Conservation (phyloP, 345 rosid species). For the Anastatica hierochuntica region DNA sequence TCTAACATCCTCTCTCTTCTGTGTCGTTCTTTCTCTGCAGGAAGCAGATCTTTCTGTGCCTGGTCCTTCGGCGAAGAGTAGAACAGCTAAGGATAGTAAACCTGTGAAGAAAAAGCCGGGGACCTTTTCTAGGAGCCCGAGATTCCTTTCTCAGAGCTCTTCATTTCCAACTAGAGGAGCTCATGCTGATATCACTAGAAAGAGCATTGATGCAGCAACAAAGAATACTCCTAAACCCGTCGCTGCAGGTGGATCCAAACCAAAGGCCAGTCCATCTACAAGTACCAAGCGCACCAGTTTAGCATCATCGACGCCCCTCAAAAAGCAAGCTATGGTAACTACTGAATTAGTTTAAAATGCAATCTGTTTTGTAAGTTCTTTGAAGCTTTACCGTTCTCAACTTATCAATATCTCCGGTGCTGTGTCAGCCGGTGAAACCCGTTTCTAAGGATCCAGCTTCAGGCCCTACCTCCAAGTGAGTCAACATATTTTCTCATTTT, state of each 20-base stretch:
- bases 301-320: conserved; percentile 28
- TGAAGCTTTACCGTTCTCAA: conserved; percentile 4
- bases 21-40: conserved; percentile 26
- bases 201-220: conserved; percentile 40
- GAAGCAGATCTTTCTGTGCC: conserved; percentile 22
- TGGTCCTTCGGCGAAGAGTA: conserved; percentile 31
- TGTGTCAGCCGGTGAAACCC: conserved; percentile 40
- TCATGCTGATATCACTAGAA: conserved; percentile 35
- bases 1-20: not conserved
- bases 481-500: conserved; percentile 1
- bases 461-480: conserved; percentile 41
- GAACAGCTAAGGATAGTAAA: conserved; percentile 37
- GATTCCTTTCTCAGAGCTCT: conserved; percentile 53
- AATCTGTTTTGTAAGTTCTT: not conserved
- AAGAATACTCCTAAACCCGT: conserved; percentile 32
- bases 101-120: conserved; percentile 34
- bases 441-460: conserved; percentile 29
- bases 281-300: conserved; percentile 27
- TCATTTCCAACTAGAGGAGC: conserved; percentile 56
- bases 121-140: conserved; percentile 35
- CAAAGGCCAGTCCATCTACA: conserved; percentile 13
- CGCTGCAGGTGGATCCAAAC: conserved; percentile 10
- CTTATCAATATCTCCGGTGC: not conserved
- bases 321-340: conserved; percentile 34
- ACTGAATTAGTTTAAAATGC: not conserved